Evolutionary conservation across 331 rosid species (phyloP), one percentile per base, ranked within the genome.

Genomic region (Malus hybrid): DNA sequence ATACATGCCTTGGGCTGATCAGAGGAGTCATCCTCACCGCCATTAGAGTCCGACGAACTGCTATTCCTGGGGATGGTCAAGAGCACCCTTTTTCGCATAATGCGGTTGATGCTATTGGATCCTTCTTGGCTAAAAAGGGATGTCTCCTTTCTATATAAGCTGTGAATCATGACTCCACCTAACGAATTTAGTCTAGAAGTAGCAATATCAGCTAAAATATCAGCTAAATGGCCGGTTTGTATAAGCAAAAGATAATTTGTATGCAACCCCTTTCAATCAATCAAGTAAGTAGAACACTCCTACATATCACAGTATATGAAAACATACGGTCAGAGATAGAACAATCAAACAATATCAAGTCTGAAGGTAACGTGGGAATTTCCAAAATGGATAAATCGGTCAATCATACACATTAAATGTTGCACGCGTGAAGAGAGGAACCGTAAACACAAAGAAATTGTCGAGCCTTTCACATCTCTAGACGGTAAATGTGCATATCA

Each of bases 21-120:
- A 81, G 95, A 70, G 69, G 80, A 60, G 30, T 86, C 88, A 32
- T 84, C 89, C 28, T 75, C 61, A 22, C 50, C 80, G 74, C 82
- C 82, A 72, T 73, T 81, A 32, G 96, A 75, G 80, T 91, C 84
- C 10, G 95, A 87, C 76, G 96, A 89, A 81, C 68, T 71, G 77
- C 82, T 82, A 61, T 83, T 75, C 79, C 81, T 81, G 50, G 80
- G 78, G 64, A 84, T 76, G 77, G 79, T 82, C 53, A 72, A 60
- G 61, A 71, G 74, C 63, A 48, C 76, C 68, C 75, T 86, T 73
- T 72, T 87, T 18, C 75, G 66, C 68, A 77, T 29, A 6, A 73
- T 64, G 44, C 60, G 34, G 14, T 56, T 46, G 63, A 76, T 70
- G 62, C 70, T 44, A 6, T 60, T 42, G 30, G 56, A 73, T 70